Conservation (phyloP, 108 stramenopile species). For the Cyclotella cryptica region DNA sequence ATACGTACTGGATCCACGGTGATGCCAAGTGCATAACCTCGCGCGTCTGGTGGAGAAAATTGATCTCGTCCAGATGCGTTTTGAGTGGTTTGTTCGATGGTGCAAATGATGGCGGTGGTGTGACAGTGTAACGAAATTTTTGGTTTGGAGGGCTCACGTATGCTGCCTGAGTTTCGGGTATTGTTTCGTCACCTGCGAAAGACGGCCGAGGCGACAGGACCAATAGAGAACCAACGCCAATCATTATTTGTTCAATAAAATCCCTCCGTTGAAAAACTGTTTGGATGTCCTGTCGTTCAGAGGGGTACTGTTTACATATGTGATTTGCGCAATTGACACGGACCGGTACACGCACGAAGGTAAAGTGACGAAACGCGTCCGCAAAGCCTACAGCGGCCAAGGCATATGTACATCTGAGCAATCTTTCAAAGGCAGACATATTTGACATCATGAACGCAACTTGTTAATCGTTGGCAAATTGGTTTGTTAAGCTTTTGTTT, state of each 20-base stretch:
- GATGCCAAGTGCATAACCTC: constrained; percentile 72
- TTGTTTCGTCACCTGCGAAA: constrained; percentile 5
- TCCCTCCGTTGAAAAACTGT: constrained; percentile 11
- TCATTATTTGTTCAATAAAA: constrained; percentile 15
- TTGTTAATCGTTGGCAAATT: no score
- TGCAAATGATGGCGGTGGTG: constrained; percentile 47
- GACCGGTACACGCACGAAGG: background rate
- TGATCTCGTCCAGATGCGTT: constrained; percentile 87
- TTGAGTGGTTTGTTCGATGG: constrained; percentile 71
- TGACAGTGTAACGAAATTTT: constrained; percentile 54
- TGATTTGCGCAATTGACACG: background rate
- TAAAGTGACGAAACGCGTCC: background rate
- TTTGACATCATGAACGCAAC: no score
- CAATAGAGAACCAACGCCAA: background rate
- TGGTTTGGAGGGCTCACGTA: constrained; percentile 46
- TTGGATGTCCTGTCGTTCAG: background rate
- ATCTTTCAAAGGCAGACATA: no score
- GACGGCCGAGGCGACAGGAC: background rate
- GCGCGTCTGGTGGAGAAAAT: constrained; percentile 38
- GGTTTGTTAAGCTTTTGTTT: no score
- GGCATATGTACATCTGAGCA: background rate
- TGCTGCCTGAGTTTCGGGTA: background rate
- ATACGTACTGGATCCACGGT: constrained; percentile 88
- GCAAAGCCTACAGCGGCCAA: background rate
- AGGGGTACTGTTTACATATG: background rate